Evolutionary conservation across 768 basidiomycete genomes (phyloP), one percentile per base, ranked within the genome.

Genomic region (Podaxis sp.): DNA sequence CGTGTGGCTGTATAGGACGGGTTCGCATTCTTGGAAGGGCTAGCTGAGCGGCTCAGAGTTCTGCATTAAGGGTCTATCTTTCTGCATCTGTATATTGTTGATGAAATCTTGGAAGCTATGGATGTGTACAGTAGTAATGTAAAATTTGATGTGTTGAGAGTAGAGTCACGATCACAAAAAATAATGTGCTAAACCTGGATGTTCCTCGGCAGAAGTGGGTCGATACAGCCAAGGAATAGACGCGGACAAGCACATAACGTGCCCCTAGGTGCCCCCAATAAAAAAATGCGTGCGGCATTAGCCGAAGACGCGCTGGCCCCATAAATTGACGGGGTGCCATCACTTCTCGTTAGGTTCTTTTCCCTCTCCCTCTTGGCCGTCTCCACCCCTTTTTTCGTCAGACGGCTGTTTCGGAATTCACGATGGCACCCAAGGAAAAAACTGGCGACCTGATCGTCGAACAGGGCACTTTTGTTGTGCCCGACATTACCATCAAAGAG

Each of bases 401-500:
- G 52, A 57, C 51, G 39, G 63, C 57, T 63, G 63, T 51, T 33
- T 59, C 55, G 38, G 28, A 22, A 15, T 53, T 58, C 38, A 66
- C 48, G 36, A 80, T 78, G 77, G 75, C 71, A 39, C 71, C 68
- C 57, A 76, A 76, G 68, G 68, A 68, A 64, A 68, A 72, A 66
- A 60, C 71, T 57, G 69, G 71, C 63, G 67, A 66, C 59, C 66
- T 71, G 59, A 78, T 76, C 52, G 71, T 81, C 57, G 80, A 87
- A 64, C 90, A 91, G 76, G 82, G 77, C 48, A 79, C 82, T 53
- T 83, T 85, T 64, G 70, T 82, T 28, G 90, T 96, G 65, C 95
- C 95, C 22, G 89, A 94, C 79, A 83, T 94, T 65, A 83, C 91
- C 42, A 83, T 96, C 74, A 97, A 96, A 79, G 91, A 97, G 69